Evolutionary conservation across 768 basidiomycete genomes (phyloP).

Genomic region (Kwoniella europaea): DNA sequence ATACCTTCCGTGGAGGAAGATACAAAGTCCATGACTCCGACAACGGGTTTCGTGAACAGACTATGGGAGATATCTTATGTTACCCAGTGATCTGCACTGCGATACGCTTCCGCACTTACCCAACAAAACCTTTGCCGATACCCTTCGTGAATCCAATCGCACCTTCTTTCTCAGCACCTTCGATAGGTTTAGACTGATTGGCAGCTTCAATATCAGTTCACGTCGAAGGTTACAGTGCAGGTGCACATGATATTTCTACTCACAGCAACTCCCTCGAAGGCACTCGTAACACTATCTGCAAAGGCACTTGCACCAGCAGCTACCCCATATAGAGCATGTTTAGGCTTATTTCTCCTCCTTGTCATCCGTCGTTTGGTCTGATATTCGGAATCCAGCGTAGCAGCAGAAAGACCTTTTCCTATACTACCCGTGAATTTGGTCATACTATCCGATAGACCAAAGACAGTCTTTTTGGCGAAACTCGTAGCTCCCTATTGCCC

Average conservation of each 20-base stretch:
- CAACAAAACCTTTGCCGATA: constrained; percentile 81
- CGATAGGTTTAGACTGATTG: constrained; percentile 88
- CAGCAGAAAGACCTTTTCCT: constrained; percentile 95
- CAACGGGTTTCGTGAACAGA: constrained; percentile 92
- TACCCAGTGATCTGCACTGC: no score
- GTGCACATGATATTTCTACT: constrained; percentile 43
- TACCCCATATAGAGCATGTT: constrained; percentile 98
- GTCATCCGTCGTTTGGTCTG: constrained; percentile 85
- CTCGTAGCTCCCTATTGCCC: constrained; percentile 84
- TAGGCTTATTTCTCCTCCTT: constrained; percentile 89
- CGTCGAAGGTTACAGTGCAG: not conserved
- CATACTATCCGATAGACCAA: constrained; percentile 91
- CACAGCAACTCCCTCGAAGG: constrained; percentile 92
- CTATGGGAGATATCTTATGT: no score
- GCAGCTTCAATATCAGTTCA: no score
- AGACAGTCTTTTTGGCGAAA: constrained; percentile 98
- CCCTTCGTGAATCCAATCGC: constrained; percentile 98
- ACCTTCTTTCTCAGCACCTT: constrained; percentile 92
- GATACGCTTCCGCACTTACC: no score
- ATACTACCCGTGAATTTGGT: constrained; percentile 98
- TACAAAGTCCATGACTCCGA: constrained; percentile 94
- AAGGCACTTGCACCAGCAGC: constrained; percentile 92
- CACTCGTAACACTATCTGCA: constrained; percentile 90
- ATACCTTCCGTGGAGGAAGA: constrained; percentile 96
- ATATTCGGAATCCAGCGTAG: constrained; percentile 94